A percentile compares a stretch with the other conserved stretches of the same genome.
phyloP scores from a whole-genome alignment of 1,284 basidiomycete genomes.

The Ganoderma lingzhi region DNA sequence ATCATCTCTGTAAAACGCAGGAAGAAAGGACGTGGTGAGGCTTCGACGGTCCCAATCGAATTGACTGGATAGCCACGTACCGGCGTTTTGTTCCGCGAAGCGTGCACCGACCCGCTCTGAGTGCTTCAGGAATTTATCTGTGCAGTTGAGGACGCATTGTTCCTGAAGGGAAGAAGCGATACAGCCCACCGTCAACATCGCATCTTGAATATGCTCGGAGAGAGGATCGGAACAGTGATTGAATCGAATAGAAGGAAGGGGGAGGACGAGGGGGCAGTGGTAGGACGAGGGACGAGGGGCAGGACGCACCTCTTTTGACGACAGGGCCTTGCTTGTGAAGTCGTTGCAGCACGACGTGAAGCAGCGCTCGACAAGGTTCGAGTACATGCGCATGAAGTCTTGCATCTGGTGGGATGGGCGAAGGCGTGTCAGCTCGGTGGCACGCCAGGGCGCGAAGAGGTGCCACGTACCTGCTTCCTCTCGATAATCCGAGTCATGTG shows the following conservation, averaged over 20 bases:
- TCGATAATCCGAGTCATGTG: constrained; percentile 92
- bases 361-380: constrained; percentile 95
- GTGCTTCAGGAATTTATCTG: constrained; percentile 98
- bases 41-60: too few relatives aligned
- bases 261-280: not conserved
- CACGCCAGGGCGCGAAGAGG: not conserved
- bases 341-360: constrained; percentile 97
- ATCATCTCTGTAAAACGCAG: constrained; percentile 41
- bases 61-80: constrained; percentile 52
- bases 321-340: constrained; percentile 94
- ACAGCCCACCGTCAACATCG: not conserved
- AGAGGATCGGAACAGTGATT: constrained; percentile 9
- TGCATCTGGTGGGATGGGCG: constrained; percentile 79
- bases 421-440: constrained; percentile 13
- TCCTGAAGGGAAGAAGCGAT: constrained; percentile 53
- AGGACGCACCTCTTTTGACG: constrained; percentile 86
- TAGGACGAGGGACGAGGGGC: constrained; percentile 10
- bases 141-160: constrained; percentile 75
- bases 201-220: constrained; percentile 2
- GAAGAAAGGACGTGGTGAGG: constrained; percentile 8
- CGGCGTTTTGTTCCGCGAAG: constrained; percentile 91
- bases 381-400: constrained; percentile 97
- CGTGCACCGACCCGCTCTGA: constrained; percentile 94
- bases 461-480: constrained; percentile 83
- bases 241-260: constrained; percentile 2